Evolutionary conservation across 805 yeast genomes (phyloP).

Genomic region (Wickerhamiella kurtzmanii): DNA sequence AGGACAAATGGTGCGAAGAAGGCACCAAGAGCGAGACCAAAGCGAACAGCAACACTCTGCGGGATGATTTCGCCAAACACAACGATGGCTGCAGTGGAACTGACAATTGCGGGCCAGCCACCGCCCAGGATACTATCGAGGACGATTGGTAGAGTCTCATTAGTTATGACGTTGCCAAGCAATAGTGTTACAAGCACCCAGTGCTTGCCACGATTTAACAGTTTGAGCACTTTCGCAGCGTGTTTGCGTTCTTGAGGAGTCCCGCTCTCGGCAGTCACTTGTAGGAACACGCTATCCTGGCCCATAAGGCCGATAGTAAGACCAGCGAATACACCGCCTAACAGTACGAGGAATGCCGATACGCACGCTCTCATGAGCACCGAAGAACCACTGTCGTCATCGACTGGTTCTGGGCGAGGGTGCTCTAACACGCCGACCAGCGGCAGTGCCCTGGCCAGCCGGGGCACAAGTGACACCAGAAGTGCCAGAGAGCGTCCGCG

Average conservation of each 20-base stretch:
- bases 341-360: constrained; percentile 22
- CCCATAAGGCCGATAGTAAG: constrained; percentile 95
- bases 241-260: constrained; percentile 43
- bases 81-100: constrained; percentile 86
- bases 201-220: constrained; percentile 78
- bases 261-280: constrained; percentile 86
- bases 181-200: constrained; percentile 89
- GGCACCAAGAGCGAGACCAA: constrained; percentile 85
- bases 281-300: constrained; percentile 88
- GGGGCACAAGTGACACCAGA: background rate
- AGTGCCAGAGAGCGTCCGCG: background rate
- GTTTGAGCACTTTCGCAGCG: constrained; percentile 56
- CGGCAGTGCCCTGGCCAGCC: background rate
- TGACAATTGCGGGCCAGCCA: constrained; percentile 91
- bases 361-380: background rate
- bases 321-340: constrained; percentile 31
- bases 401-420: background rate
- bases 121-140: constrained; percentile 89
- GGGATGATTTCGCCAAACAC: constrained; percentile 95
- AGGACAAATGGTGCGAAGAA: constrained; percentile 80
- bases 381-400: background rate
- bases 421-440: background rate
- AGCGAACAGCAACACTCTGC: constrained; percentile 82
- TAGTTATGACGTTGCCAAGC: constrained; percentile 77
- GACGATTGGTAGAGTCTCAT: constrained; percentile 88